Base-by-base conservation (phyloP, 2,329 filamentous ascomycete species). In the Metarhizium rileyi region DNA sequence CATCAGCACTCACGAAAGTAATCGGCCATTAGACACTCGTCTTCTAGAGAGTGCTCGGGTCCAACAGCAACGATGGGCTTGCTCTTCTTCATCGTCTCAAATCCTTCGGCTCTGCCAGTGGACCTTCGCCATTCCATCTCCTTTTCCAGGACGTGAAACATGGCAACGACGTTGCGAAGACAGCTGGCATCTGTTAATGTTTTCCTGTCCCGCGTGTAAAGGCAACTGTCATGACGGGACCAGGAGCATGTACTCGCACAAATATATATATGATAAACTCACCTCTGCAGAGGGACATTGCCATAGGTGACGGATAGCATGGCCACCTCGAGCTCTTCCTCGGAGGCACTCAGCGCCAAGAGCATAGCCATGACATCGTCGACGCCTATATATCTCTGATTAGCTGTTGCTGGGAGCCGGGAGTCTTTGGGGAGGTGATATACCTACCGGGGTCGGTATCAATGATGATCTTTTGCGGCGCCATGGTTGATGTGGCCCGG, bases 271-370 rank as follows among this genome's bases (percentile, higher is more conserved):
- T 38, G 14, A 44, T 23, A 14, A 10, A 56, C 70, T 52, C 66
- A 89, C 86, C 82, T 90, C 54, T 90, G 77, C 16, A 95, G 81
- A 57, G 90, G 83, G 22, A 97, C 87, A 63, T 98, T 98, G 50
- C 93, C 93, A 66, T 93, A 96, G 1, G 90, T 95, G 52, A 96
- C 77, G 1, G 90, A 95, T 50, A 98, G 76, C 66, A 97, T 77
- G 44, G 87, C 68, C 33, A 97, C 74, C 65, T 97, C 88, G 22
- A 97, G 74, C 62, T 97, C 91, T 57, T 95, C 86, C 0, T 86
- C 78, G 23, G 80, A 81, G 30, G 88, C 83, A 48, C 89, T 86
- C 52, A 97, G 79, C 4, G 93, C 90, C 46, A 97, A 76, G 30
- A 98, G 76, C 66, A 97, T 78, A 43, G 90, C 91, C 53, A 97